Base-by-base conservation (phyloP, 768 basidiomycete genomes). In the Suillus ampliporus region DNA sequence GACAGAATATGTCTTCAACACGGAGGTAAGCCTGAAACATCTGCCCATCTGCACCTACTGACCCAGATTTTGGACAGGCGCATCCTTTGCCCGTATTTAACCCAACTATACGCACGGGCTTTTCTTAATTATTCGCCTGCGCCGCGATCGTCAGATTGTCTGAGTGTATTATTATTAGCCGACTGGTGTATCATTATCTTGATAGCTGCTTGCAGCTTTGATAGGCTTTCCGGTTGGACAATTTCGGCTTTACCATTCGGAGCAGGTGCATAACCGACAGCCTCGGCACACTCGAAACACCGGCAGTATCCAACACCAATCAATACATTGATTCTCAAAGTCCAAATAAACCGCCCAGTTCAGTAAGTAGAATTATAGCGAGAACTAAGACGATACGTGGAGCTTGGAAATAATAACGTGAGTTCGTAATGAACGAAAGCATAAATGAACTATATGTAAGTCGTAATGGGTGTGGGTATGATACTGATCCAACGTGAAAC, bases 1-100 rank as follows among this genome's bases (percentile, higher is more conserved):
- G 31, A 26, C 66, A 93, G 92, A 88, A 72, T 89, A 90, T 69
- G 94, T 97, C 9, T 92, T 97, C 77, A 97, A 97, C 68, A 97
- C 96, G 1, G 96, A 98, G 83, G 90, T 90, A 66, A 57, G 77
- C 63, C 53, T 50, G 19, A 17, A 15, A n/a, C 23, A 35, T 21
- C 53, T 34, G 35, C 53, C 44, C 48, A 51, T 50, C 19, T 60
- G 31, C 21, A 37, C 43, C 38, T 37, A 54, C 60, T 53, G 40
- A 43, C 34, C 19, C 58, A 57, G 56, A 47, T 62, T 19, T 35
- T 41, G 26, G 59, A 28, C 61, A 89, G 86, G 89, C 85, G 13
- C 89, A 90, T 69, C 87, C 88, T 34, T 74, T 94, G 40, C 91
- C 91, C 6, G 84, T 92, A 46, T 91, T 93, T 72, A 73, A 75